A percentile compares a stretch with the other conserved stretches of the same genome.
Conservation (phyloP, 176 grass and related monocot genomes). For the Phoenix dactylifera region DNA sequence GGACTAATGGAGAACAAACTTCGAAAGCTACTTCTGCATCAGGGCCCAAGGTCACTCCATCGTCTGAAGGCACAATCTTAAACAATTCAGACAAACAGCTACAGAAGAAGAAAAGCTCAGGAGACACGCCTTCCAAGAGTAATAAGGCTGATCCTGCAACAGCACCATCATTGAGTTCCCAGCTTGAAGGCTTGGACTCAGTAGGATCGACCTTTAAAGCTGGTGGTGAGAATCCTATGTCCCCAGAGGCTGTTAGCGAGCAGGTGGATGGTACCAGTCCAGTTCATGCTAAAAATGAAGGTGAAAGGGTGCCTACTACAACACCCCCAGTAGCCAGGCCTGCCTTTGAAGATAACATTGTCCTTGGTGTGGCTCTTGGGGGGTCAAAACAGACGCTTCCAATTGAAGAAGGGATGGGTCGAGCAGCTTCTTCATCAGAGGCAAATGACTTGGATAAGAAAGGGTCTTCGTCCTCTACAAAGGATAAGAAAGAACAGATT, state of each 20-base stretch:
- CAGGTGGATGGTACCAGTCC: conserved; percentile 33
- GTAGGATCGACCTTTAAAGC: conserved; percentile 17
- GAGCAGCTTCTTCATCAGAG: conserved; percentile 35
- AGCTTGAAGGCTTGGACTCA: conserved; percentile 28
- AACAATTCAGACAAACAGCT: conserved; percentile 64
- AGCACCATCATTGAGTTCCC: conserved; percentile 6
- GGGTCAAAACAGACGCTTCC: conserved; percentile 92
- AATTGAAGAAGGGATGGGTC: conserved; percentile 65
- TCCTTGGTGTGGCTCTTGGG: conserved; percentile 84
- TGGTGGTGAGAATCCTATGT: conserved; percentile 30
- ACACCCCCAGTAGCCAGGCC: conserved; percentile 34
- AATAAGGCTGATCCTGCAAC: conserved; percentile 27
- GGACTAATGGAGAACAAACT: conserved; percentile 45
- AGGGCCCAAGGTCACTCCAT: conserved; percentile 30
- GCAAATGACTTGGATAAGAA: conserved; percentile 51
- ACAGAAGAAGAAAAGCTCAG: conserved; percentile 35
- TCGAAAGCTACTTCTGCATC: conserved; percentile 26
- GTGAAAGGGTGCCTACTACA: conserved; percentile 22
- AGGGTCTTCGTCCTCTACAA: conserved; percentile 32
- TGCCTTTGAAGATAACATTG: conserved; percentile 86
- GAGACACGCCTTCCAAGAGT: conserved; percentile 33
- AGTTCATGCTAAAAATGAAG: conserved; percentile 43
- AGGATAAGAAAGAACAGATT: conserved; percentile 44
- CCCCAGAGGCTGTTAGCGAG: conserved; percentile 24
- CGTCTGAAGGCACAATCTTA: conserved; percentile 25